Base-by-base conservation (phyloP, 2,329 filamentous ascomycete genomes). In the Cercospora sesami region DNA sequence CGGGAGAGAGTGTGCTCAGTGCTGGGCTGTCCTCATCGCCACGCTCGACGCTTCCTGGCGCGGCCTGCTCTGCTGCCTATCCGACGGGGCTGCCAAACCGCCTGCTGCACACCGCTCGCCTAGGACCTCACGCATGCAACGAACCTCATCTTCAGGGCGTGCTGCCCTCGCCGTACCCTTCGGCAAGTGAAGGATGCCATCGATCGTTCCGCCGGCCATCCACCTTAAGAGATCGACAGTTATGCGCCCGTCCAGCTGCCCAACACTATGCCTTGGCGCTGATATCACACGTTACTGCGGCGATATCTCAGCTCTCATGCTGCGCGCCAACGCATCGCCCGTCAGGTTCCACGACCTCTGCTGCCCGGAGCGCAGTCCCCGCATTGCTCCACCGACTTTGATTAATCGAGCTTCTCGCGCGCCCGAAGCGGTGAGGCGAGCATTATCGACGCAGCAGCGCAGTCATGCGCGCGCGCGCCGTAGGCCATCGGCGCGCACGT, bases 401-500 rank as follows among this genome's bases (percentile, higher is more conserved):
- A 58, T 64, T 28, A 58, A 58, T 57, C 31, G 62, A 58, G 21
- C 45, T 55, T 42, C 26, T 51, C 6, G n/a, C 33, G 18, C 45
- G 31, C 62, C 48, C 33, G 62, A 68, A 68, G 62, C 62, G 66
- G 66, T 58, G 45, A 57, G 55, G 59, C 66, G 66, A 65, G 66
- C 66, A 59, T 68, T 23, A 28, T 18, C 14, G 48, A 23, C 51
- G 66, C 31, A 31, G 31, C 10, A 60, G 26, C 58, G 65, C 55
- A 55, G 23, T 68, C 57, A 64, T 48, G 55, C 55, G 28, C 28
- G 53, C 28, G 53, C 53, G 53, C 53, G 53, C 26, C 26, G 26
- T 18, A 9, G 48, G 48, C 31, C 48, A 21, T 30, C 62, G 62
- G 62, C 62, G 33, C 48, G 53, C 53, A 21, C 8, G 53, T 33